phyloP scores from a whole-genome alignment of 2,329 filamentous ascomycete genomes.

The Pseudocercospora vitis region DNA sequence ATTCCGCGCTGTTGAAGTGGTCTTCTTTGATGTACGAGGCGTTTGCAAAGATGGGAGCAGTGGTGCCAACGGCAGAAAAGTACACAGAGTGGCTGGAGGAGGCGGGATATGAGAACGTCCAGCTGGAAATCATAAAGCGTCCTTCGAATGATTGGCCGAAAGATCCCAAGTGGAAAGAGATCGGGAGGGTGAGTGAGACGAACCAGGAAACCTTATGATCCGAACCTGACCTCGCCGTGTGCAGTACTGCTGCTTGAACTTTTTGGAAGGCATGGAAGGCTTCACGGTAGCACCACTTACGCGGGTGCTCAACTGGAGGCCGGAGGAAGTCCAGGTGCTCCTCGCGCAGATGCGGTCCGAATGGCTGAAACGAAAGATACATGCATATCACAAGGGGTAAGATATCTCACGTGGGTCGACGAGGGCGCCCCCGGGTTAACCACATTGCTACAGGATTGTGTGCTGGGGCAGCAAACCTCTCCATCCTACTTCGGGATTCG shows the following conservation, averaged over 20 bases:
- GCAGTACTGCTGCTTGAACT: slow-evolving; percentile 29
- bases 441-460: slow-evolving; percentile 3
- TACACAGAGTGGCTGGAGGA: slow-evolving; percentile 23
- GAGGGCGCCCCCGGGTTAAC: too few relatives aligned
- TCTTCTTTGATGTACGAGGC: slow-evolving; percentile 23
- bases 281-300: slow-evolving; percentile 47
- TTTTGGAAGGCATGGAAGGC: slow-evolving; percentile 45
- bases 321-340: slow-evolving; percentile 47
- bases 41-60: slow-evolving; percentile 9
- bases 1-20: slow-evolving; percentile 27
- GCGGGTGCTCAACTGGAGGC: slow-evolving; percentile 46
- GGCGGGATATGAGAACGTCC: slow-evolving; percentile 32
- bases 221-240: not conserved
- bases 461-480: slow-evolving; percentile 19
- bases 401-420: too few relatives aligned
- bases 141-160: slow-evolving; percentile 36
- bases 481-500: not conserved
- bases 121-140: slow-evolving; percentile 27
- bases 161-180: slow-evolving; percentile 30
- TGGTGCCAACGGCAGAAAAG: slow-evolving; percentile 10
- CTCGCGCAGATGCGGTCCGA: slow-evolving; percentile 46
- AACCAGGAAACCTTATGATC: not conserved
- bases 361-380: slow-evolving; percentile 29
- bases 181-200: slow-evolving; percentile 18
- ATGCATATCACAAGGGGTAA: slow-evolving; percentile 28